Conservation (phyloP, 148 eudicot genomes). For the Vaccinium myrtillus region DNA sequence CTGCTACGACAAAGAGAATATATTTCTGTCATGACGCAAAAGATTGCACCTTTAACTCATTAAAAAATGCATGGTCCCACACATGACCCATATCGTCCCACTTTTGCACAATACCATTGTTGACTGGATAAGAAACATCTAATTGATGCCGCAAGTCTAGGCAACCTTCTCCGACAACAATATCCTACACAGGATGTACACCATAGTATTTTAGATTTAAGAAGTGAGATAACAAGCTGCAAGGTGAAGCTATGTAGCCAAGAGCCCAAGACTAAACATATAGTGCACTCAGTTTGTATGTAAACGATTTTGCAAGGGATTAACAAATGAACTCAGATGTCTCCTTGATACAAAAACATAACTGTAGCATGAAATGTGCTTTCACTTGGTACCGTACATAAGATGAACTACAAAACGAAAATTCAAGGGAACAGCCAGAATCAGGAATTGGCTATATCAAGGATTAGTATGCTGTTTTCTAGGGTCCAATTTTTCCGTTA, state of each 20-base stretch:
- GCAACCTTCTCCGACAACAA: conserved; percentile 89
- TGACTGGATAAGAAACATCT: conserved; percentile 94
- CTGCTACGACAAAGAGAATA: not conserved
- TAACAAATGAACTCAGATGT: not conserved
- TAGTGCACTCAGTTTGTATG: not conserved
- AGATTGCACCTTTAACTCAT: conserved; percentile 72
- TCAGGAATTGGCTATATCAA: too few species aligned
- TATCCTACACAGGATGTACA: conserved; percentile 50
- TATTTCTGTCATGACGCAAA: not conserved
- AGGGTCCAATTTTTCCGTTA: too few species aligned
- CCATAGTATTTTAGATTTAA: not conserved
- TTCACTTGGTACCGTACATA: not conserved
- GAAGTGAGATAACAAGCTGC: not conserved
- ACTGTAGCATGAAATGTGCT: not conserved
- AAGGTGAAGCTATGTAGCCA: conserved; percentile 4
- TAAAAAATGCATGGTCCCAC: conserved; percentile 94
- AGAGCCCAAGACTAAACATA: not conserved
- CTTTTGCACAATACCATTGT: conserved; percentile 90
- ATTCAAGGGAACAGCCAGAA: too few species aligned
- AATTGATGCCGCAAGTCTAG: conserved; percentile 75
- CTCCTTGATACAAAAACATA: not conserved
- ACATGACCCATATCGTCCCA: conserved; percentile 98
- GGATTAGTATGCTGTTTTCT: not conserved
- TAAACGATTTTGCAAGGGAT: not conserved
- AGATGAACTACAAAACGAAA: not conserved